Evolutionary conservation across 2,329 filamentous ascomycete species (phyloP), one percentile per base, ranked within the genome.

Genomic region (Curvularia sp.): DNA sequence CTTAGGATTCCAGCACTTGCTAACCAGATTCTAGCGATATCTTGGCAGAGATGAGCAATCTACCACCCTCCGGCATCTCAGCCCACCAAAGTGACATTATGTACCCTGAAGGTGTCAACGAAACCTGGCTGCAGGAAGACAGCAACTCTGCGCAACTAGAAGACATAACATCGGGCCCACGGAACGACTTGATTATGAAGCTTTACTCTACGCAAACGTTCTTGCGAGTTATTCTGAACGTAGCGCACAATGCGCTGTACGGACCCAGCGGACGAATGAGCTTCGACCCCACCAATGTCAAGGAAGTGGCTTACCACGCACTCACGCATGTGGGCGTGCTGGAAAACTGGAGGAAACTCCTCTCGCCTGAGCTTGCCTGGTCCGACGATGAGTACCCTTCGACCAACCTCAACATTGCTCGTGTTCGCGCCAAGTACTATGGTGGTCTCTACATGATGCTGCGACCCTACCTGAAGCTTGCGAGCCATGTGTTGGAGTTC

Each of bases 351-450:
- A 79, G 84, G 50, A 67, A 67, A n/a, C 77, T 79, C 12, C 77
- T 87, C 5, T 83, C 83, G 0, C 63, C 75, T 1, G 58, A 70
- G 3, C 70, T 94, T 85, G 77, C 78, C 55, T 91, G 89, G 82
- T 74, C 84, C 2, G 89, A 92, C 59, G 77, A 82, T 1, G 91
- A 96, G 54, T 82, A 83, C 4, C 92, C 92, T 1, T 86, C 93
- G 0, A 76, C 72, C 0, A 88, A 97, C 49, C 93, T 98, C 59
- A 87, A 97, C 15, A 83, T 87, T 12, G 94, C 94, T 31, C 87
- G 95, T 22, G 82, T 98, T 61, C 88, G 94, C 42, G 95, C 91
- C 13, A 98, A 99, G 76, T 98, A 95, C 77, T 98, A 94, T 82
- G 95, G 95, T 20, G 93, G 92, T 0, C 86, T 90, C 64, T 93